Percentiles rank a stretch among this genome's conserved stretches.
phyloP scores from a whole-genome alignment of 2,329 filamentous ascomycete genomes.

The Ceratocystis albifundus region DNA sequence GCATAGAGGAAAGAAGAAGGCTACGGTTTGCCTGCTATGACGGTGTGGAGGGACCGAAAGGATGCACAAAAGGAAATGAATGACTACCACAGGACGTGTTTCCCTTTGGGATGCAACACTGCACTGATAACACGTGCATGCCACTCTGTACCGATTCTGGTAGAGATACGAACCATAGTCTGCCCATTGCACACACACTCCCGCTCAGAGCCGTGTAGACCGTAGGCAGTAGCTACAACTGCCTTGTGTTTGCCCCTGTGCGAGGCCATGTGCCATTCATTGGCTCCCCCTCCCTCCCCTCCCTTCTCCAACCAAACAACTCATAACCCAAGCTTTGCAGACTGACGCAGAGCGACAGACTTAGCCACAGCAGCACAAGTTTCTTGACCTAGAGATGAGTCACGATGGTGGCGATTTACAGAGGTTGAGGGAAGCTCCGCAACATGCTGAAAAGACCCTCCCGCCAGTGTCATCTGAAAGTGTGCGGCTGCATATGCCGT shows the following conservation, averaged over 20 bases:
- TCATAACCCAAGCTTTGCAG: not conserved
- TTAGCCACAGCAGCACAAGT: not conserved
- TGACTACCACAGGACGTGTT: not conserved
- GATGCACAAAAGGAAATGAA: not conserved
- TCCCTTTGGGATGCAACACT: not conserved
- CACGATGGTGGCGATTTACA: not conserved
- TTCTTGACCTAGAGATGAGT: not conserved
- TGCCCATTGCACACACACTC: not conserved
- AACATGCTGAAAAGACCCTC: not conserved
- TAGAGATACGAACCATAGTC: not conserved
- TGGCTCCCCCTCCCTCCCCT: too few species aligned
- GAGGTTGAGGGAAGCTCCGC: not conserved
- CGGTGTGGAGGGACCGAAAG: not conserved
- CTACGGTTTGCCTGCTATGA: not conserved
- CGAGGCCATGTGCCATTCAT: not conserved
- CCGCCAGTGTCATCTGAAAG: not conserved
- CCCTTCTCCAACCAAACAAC: not conserved
- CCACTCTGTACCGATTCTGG: not conserved
- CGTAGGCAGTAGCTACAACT: not conserved
- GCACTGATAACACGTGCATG: not conserved
- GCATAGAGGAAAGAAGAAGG: not conserved
- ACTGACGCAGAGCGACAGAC: constrained; percentile 6
- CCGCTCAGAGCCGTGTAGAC: not conserved
- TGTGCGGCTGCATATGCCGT: not conserved
- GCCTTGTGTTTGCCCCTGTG: not conserved